A percentile compares a stretch with the other conserved stretches of the same genome.
Evolutionary conservation across 2,329 filamentous ascomycete species (phyloP).

Genomic region (Chlorencoelia australis): DNA sequence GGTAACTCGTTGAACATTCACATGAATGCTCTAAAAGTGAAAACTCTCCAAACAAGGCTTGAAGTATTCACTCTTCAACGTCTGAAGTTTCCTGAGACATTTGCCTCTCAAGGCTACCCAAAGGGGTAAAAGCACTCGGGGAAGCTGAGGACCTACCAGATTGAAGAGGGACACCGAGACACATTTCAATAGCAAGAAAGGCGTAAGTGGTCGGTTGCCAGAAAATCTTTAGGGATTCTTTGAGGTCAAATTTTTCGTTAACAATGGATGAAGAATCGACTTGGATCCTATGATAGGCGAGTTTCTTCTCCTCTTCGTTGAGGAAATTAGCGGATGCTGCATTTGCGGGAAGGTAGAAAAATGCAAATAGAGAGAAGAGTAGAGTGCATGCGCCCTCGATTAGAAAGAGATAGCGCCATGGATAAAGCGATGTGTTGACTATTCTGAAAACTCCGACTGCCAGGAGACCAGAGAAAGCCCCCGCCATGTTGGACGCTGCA

Average conservation of each 20-base stretch:
- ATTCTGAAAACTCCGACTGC: constrained; percentile 41
- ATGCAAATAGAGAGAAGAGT: constrained; percentile 27
- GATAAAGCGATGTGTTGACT: constrained; percentile 34
- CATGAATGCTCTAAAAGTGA: no score
- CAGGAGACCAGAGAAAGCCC: constrained; percentile 42
- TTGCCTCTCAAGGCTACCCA: no score
- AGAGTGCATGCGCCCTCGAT: constrained; percentile 29
- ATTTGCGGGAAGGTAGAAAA: constrained; percentile 28
- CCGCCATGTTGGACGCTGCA: constrained; percentile 64
- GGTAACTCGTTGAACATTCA: no score
- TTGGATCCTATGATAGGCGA: constrained; percentile 28
- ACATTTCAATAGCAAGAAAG: constrained; percentile 45
- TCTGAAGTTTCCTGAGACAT: no score
- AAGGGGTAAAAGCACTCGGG: no score
- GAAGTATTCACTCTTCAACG: no score
- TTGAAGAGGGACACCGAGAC: constrained; percentile 49
- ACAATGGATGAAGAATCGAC: constrained; percentile 56
- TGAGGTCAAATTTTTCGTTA: constrained; percentile 41
- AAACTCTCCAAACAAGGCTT: no score
- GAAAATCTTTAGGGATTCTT: constrained; percentile 43
- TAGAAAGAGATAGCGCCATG: constrained; percentile 43
- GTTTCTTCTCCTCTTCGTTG: constrained; percentile 23
- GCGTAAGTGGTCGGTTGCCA: constrained; percentile 32
- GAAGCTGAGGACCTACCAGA: no score
- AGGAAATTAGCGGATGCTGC: constrained; percentile 25